Percentiles rank a stretch among this genome's conserved stretches.
Evolutionary conservation across 1,284 basidiomycete genomes (phyloP).

Genomic region (Rhodotorula sp.): DNA sequence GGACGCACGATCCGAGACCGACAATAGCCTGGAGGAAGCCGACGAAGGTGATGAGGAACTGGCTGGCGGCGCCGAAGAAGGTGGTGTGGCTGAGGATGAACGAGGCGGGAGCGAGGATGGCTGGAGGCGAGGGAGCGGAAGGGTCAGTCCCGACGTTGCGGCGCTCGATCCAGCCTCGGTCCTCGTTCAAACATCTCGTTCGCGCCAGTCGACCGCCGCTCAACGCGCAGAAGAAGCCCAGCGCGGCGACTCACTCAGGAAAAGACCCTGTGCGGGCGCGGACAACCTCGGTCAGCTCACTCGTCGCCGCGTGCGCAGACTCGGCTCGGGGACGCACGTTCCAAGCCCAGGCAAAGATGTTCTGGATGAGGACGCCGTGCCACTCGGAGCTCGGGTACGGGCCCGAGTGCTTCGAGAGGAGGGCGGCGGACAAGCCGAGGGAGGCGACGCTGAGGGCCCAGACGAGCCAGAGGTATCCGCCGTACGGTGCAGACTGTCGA

Average conservation of each 20-base stretch:
- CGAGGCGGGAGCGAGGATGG: conserved; percentile 19
- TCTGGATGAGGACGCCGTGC: conserved; percentile 15
- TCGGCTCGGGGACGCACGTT: conserved; percentile 1
- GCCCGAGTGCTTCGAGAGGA: conserved; percentile 2
- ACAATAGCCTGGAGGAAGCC: conserved; percentile 21
- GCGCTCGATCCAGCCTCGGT: too few relatives aligned
- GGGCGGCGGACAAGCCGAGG: conserved; percentile 15
- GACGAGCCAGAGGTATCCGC: neutral
- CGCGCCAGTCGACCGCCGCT: too few relatives aligned
- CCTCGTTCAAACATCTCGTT: too few relatives aligned
- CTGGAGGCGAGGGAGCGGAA: neutral
- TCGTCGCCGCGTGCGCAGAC: too few relatives aligned
- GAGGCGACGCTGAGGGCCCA: conserved; percentile 8
- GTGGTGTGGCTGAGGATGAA: neutral
- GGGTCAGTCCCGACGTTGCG: neutral
- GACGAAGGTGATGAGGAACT: conserved; percentile 25
- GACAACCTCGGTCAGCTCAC: too few relatives aligned
- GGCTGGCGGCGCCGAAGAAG: conserved; percentile 16
- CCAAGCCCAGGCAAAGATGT: conserved; percentile 8
- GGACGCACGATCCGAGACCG: conserved; percentile 2
- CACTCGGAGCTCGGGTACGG: neutral
- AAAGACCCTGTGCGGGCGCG: neutral
- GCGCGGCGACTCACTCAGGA: neutral
- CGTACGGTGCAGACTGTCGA: neutral
- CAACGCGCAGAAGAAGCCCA: neutral